phyloP scores from a whole-genome alignment of 495 filamentous ascomycete species.

The Aspergillus biplanus region DNA sequence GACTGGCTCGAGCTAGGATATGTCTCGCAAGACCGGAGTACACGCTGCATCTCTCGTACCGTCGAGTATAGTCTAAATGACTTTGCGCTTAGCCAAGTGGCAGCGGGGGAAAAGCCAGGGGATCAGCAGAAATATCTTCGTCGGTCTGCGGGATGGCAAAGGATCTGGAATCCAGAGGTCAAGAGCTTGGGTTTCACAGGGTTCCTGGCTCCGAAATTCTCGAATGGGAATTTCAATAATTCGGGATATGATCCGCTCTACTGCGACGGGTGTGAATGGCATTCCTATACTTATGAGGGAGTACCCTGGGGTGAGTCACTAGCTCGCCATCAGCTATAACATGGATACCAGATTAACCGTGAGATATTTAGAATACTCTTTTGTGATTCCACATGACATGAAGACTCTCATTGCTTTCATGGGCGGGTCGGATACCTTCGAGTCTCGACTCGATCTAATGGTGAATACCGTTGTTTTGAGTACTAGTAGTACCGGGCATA shows the following conservation, averaged over 20 bases:
- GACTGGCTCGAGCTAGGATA: constrained; percentile 70
- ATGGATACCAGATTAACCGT: neutral
- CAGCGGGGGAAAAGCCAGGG: constrained; percentile 58
- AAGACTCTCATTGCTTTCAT: constrained; percentile 59
- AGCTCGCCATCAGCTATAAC: neutral
- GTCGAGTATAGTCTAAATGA: constrained; percentile 78
- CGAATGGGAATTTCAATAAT: constrained; percentile 55
- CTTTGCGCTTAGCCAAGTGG: constrained; percentile 67
- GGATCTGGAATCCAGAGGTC: constrained; percentile 61
- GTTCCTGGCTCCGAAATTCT: constrained; percentile 62
- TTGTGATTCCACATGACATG: constrained; percentile 69
- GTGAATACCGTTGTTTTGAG: constrained; percentile 19
- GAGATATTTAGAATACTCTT: constrained; percentile 55
- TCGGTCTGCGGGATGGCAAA: constrained; percentile 66
- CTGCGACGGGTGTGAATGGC: constrained; percentile 70
- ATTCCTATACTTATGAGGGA: constrained; percentile 39
- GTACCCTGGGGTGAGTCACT: constrained; percentile 41
- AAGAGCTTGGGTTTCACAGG: constrained; percentile 58
- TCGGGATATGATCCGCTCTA: constrained; percentile 60
- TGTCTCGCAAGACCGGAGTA: constrained; percentile 70
- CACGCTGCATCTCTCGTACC: constrained; percentile 68
- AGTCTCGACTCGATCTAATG: constrained; percentile 57
- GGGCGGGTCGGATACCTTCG: constrained; percentile 59
- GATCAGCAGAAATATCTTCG: constrained; percentile 60
- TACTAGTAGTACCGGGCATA: neutral